phyloP scores from a whole-genome alignment of 495 filamentous ascomycete species.

The Trichocladium antarcticum region DNA sequence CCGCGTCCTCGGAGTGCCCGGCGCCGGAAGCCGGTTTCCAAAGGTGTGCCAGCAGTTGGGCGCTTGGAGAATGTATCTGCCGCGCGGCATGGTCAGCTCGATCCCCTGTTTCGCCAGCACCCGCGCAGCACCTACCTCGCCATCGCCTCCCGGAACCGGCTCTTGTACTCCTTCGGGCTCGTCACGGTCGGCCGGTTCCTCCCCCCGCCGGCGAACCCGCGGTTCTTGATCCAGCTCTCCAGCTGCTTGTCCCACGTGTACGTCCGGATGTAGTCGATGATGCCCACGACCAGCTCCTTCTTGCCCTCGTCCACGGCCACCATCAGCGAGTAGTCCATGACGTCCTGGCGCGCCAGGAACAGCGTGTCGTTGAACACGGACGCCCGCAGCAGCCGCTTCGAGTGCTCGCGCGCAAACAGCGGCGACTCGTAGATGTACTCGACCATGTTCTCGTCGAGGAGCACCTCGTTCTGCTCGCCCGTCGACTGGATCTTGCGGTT shows the following conservation, averaged over 20 bases:
- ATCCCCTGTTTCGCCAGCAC: constrained; percentile 11
- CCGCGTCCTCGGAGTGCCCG: constrained; percentile 21
- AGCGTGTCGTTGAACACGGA: constrained; percentile 95
- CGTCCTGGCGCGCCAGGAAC: constrained; percentile 81
- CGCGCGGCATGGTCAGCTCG: background rate
- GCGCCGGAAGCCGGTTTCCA: constrained; percentile 13
- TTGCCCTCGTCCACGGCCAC: constrained; percentile 85
- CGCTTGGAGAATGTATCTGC: constrained; percentile 41
- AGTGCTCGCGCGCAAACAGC: constrained; percentile 85
- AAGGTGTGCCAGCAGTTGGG: constrained; percentile 43
- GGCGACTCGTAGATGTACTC: constrained; percentile 98
- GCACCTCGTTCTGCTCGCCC: constrained; percentile 88
- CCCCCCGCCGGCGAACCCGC: constrained; percentile 72
- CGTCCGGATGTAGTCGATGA: constrained; percentile 96
- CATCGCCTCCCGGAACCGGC: constrained; percentile 93
- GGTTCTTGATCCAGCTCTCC: constrained; percentile 96
- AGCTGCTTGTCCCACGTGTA: constrained; percentile 99
- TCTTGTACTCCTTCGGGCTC: constrained; percentile 94
- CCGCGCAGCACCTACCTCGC: constrained; percentile 70
- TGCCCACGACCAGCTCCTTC: constrained; percentile 88
- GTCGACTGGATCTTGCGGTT: constrained; percentile 93
- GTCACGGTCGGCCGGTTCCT: constrained; percentile 92
- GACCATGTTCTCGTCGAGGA: constrained; percentile 98
- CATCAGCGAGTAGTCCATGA: constrained; percentile 99
- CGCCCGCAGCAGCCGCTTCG: constrained; percentile 75